A percentile compares a stretch with the other conserved stretches of the same genome.
Conservation (phyloP, 495 filamentous ascomycete genomes). For the Neurospora sp. region DNA sequence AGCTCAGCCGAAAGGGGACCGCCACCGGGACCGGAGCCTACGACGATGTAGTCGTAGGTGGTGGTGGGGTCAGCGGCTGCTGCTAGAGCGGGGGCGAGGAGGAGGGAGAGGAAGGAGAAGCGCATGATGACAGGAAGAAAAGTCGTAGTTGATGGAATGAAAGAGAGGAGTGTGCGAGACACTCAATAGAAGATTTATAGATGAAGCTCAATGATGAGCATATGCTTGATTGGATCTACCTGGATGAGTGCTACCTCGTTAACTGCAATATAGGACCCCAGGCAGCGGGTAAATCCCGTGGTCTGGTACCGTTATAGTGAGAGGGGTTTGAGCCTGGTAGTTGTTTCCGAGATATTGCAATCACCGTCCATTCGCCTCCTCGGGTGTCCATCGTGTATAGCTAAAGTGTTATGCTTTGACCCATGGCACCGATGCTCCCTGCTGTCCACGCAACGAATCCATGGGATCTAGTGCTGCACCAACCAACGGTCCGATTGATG, state of each 20-base stretch:
- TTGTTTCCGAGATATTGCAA: neutral
- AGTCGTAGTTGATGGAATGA: slow-evolving; percentile 27
- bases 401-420: neutral
- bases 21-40: slow-evolving; percentile 56
- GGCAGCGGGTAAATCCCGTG: neutral
- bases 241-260: neutral
- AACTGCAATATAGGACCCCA: neutral
- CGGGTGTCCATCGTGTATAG: neutral
- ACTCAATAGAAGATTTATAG: neutral
- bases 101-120: slow-evolving; percentile 19
- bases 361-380: neutral
- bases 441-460: too few species aligned
- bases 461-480: neutral
- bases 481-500: neutral
- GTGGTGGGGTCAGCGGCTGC: slow-evolving; percentile 2
- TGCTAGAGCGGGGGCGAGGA: slow-evolving; percentile 15
- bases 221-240: neutral
- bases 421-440: too few species aligned
- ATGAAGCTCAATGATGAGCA: neutral
- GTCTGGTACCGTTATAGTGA: neutral
- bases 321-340: neutral
- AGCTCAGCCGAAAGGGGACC: slow-evolving; percentile 53
- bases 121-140: slow-evolving; percentile 11
- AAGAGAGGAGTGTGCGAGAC: neutral
- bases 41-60: slow-evolving; percentile 54